Evolutionary conservation across 345 rosid species (phyloP), one percentile per base, ranked within the genome.

Genomic region (Eucalyptus coolabah): DNA sequence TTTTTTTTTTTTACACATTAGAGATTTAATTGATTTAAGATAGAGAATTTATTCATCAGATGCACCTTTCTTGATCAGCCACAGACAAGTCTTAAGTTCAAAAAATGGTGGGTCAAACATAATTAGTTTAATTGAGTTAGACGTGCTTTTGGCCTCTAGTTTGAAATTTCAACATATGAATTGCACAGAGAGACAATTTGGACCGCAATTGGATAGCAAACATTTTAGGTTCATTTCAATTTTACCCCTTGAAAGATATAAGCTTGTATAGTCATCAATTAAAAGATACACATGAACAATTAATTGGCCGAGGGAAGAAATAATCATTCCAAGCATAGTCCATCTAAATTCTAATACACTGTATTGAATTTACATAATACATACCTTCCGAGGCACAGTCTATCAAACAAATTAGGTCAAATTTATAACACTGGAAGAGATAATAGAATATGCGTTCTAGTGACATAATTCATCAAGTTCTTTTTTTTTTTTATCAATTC

Each of bases 171-270:
- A 56, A 56, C 63, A 24, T 56, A 23, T 24, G 12, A 26, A 56
- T 56, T 10, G 30, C 63, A 56, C 63, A 56, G 24, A 24, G 6
- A 4, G 30, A 56, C 6, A 14, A 56, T 56, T 56, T 56, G 0
- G 14, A 0, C 30, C 30, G 0, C 2, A 23, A 24, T 56, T 56
- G 30, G 63, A 56, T 24, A 0, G 13, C 30, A 4, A 4, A 1
- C 6, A 56, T 24, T 56, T 9, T 23, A 56, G 30, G 30, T 56
- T 56, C 63, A 56, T 56, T 56, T 24, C 63, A 10, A 5, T 24
- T 56, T 24, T 24, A 56, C 1, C 63, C 13, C 30, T 56, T 5
- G 30, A 56, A 56, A 56, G 30, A 10, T 56, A 0, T 10, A 11
- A 56, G 30, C 13, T 56, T 56, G 30, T 10, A 56, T 1, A 9